Base-by-base conservation (phyloP, 768 basidiomycete genomes). In the Pholiota conissans region DNA sequence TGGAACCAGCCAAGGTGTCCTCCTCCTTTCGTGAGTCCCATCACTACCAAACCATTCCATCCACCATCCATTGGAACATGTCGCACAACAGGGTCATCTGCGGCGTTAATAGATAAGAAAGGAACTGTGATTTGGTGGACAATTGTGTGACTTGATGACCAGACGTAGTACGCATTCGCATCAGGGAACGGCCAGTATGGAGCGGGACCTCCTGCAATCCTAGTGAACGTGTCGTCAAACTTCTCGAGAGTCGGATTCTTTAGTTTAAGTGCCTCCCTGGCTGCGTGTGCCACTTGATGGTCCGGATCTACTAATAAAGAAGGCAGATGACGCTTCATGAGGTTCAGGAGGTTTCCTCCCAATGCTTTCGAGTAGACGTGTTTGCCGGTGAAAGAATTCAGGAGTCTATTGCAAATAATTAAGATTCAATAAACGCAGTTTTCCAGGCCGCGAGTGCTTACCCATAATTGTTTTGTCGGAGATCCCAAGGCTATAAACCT, bases 1-100 rank as follows among this genome's bases (percentile, higher is more conserved):
- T 89, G 82, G 63, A 91, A 92, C 91, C 91, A 95, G 34, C 93
- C 93, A 13, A 93, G 77, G 73, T 93, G 91, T 0, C 91, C 90
- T 1, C 90, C 92, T 20, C 76, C 71, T 28, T 75, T 70, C 0
- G 92, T 91, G 47, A 87, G 66, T 20, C 75, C 84, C 74, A 87
- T 83, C 3, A 82, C 75, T 13, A 86, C 80, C 65, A 80, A 80
- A 5, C 75, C 75, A 61, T 83, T 84, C 24, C 76, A 78, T 56
- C 75, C 78, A 6, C 76, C 77, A 56, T 85, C 78, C 68, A 80
- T 77, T 28, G 89, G 89, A 35, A 87, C 76, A 53, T 82, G 75
- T 46, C 76, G 78, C 20, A 91, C 85, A 39, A 93, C 80, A 18
- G 91, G 91, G 70, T 93, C 91, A 68, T 93, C 89, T 22, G 79